Conservation (phyloP, 805 yeast genomes). For the Candida koratica region DNA sequence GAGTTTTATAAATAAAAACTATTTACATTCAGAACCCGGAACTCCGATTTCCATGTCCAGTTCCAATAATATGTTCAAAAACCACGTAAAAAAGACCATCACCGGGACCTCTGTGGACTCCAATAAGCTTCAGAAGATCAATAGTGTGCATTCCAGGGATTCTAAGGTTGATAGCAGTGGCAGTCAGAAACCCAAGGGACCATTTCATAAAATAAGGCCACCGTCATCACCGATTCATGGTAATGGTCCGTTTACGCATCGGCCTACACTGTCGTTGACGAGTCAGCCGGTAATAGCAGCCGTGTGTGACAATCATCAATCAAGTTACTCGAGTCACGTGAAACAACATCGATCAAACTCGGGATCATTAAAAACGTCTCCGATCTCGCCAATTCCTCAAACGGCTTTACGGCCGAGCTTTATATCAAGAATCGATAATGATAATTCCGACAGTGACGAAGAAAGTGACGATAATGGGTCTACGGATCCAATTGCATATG, state of each 20-base stretch:
- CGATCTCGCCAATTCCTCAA: slow-evolving; percentile 21
- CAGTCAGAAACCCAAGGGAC: slow-evolving; percentile 9
- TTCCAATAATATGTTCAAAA: slow-evolving; percentile 8
- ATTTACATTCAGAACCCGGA: slow-evolving; percentile 11
- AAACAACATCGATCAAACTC: slow-evolving; percentile 31
- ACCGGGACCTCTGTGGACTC: slow-evolving; percentile 16
- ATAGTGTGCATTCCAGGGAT: slow-evolving; percentile 12
- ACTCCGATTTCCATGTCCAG: slow-evolving; percentile 11
- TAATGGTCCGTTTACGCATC: slow-evolving; percentile 8
- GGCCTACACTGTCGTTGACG: slow-evolving; percentile 8
- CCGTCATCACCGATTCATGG: slow-evolving; percentile 3
- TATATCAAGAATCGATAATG: slow-evolving; percentile 3
- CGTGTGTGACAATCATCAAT: slow-evolving; percentile 1
- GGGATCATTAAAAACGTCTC: slow-evolving; percentile 17
- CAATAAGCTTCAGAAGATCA: slow-evolving; percentile 5
- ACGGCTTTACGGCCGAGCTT: slow-evolving; percentile 8
- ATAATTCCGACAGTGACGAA: slow-evolving; percentile 1
- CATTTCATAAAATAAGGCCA: neutral
- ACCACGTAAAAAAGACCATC: slow-evolving; percentile 9
- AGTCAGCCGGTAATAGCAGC: neutral
- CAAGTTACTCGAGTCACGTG: slow-evolving; percentile 32
- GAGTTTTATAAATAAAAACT: slow-evolving; percentile 11
- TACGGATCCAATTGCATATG: neutral
- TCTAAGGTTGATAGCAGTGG: slow-evolving; percentile 9
- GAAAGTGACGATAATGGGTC: neutral